Evolutionary conservation across 1,284 basidiomycete genomes (phyloP).

Genomic region (Puccinia coronata): DNA sequence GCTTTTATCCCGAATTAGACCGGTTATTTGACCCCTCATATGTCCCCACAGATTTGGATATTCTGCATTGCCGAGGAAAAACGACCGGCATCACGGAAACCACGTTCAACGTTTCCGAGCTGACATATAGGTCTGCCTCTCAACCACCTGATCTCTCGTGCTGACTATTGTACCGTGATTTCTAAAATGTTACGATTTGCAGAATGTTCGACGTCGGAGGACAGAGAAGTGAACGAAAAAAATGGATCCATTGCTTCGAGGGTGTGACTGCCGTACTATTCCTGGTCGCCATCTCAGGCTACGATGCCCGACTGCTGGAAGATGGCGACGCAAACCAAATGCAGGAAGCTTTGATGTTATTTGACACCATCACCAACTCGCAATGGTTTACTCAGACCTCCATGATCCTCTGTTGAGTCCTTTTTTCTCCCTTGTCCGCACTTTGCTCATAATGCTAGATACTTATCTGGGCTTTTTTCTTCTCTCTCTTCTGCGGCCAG

Average conservation of each 20-base stretch:
- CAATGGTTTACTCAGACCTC: constrained; percentile 89
- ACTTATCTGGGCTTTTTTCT: neutral
- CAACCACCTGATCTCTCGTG: neutral
- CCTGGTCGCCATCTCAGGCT: constrained; percentile 80
- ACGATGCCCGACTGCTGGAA: constrained; percentile 89
- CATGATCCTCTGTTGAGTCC: constrained; percentile 64
- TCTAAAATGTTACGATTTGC: neutral
- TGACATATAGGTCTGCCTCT: constrained; percentile 50
- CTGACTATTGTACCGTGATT: neutral
- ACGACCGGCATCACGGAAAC: constrained; percentile 94
- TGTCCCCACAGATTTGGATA: constrained; percentile 64
- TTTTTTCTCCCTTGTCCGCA: constrained; percentile 28
- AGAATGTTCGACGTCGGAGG: constrained; percentile 87
- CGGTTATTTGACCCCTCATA: constrained; percentile 74
- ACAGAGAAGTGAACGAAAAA: constrained; percentile 82
- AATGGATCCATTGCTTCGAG: constrained; percentile 63
- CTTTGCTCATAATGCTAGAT: no score
- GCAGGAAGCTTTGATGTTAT: constrained; percentile 93
- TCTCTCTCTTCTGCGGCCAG: neutral
- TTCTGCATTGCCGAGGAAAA: constrained; percentile 79
- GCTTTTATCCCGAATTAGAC: constrained; percentile 75
- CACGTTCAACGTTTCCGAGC: constrained; percentile 66
- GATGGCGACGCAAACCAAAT: constrained; percentile 94
- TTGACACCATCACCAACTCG: constrained; percentile 95
- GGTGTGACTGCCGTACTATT: constrained; percentile 76